These are phyloP conservation scores for Desmodesmus armatus DNA, from an alignment of 139 green algal genomes.

Conservation along the genomic window DNA sequence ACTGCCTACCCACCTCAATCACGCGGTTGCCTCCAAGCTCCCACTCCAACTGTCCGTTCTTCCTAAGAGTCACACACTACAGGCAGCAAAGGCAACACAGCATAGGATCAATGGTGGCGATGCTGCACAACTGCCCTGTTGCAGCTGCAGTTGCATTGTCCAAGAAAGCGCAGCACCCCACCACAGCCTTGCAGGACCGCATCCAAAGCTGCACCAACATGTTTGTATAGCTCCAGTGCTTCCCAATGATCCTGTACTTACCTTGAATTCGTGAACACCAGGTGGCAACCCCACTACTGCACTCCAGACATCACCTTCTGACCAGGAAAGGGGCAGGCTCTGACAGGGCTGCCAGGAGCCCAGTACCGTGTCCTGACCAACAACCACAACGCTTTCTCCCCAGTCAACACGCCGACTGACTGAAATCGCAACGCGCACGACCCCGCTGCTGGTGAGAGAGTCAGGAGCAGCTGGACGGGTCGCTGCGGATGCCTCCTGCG, in stretches of 20 bases:
- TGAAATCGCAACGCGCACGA: too few relatives aligned
- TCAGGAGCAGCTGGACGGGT: too few relatives aligned
- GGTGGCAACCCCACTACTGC: conserved; percentile 22
- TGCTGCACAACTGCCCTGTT: neutral
- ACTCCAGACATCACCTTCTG: conserved; percentile 38
- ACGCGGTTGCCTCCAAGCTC: conserved; percentile 31
- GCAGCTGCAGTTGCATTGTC: neutral
- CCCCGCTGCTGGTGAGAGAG: too few relatives aligned
- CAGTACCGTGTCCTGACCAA: conserved; percentile 18
- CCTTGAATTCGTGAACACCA: conserved; percentile 43
- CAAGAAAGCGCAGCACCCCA: neutral
- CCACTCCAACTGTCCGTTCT: conserved; percentile 24
- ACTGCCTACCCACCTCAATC: conserved; percentile 9
- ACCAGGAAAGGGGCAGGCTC: conserved; percentile 5
- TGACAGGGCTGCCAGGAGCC: conserved; percentile 10
- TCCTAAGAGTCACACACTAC: conserved; percentile 35
- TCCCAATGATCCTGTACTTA: neutral
- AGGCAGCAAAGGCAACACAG: too few relatives aligned
- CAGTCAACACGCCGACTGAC: conserved; percentile 26
- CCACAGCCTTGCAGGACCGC: neutral
- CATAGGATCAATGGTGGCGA: neutral
- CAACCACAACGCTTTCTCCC: conserved; percentile 22
- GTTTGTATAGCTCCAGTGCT: neutral
- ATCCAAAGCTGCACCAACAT: neutral
- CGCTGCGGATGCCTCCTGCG: too few relatives aligned